These are phyloP conservation scores for Friedmanniomyces endolithicus DNA, from an alignment of 495 filamentous ascomycete species.

Conservation along the genomic window DNA sequence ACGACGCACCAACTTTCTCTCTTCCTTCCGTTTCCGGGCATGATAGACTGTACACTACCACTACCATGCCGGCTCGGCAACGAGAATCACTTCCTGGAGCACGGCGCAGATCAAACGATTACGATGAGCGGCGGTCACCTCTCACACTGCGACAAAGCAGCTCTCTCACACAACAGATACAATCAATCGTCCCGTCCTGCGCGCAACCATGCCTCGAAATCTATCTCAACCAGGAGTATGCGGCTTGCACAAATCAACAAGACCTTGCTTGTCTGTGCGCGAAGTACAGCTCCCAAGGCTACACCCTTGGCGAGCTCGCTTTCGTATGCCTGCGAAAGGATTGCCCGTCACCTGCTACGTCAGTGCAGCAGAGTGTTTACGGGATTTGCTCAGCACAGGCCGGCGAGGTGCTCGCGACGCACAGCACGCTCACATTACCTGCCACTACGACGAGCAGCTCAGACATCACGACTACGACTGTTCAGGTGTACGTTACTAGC, in stretches of 20 bases:
- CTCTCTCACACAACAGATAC: constrained; percentile 6
- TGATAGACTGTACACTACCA: constrained; percentile 6
- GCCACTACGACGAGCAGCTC: constrained; percentile 3
- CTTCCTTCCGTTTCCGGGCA: not conserved
- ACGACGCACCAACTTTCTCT: not conserved
- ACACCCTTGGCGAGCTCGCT: constrained; percentile 20
- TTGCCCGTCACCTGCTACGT: constrained; percentile 1
- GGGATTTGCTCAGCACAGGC: constrained; percentile 9
- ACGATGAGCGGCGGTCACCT: not conserved
- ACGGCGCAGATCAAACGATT: not conserved
- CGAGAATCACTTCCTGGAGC: not conserved
- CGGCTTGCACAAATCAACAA: not conserved
- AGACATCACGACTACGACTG: not conserved
- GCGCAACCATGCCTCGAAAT: constrained; percentile 8
- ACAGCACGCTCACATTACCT: constrained; percentile 10
- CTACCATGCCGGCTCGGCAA: not conserved
- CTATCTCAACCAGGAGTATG: constrained; percentile 11
- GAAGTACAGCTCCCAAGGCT: constrained; percentile 16
- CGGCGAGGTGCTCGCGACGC: constrained; percentile 14
- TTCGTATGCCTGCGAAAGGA: constrained; percentile 16
- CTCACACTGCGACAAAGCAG: not conserved
- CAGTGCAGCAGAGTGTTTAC: constrained; percentile 5
- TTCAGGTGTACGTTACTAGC: not conserved
- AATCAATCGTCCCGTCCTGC: constrained; percentile 5
- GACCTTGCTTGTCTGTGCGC: constrained; percentile 15